Conservation (phyloP, 352 stramenopile species). For the Globisporangium nunn region DNA sequence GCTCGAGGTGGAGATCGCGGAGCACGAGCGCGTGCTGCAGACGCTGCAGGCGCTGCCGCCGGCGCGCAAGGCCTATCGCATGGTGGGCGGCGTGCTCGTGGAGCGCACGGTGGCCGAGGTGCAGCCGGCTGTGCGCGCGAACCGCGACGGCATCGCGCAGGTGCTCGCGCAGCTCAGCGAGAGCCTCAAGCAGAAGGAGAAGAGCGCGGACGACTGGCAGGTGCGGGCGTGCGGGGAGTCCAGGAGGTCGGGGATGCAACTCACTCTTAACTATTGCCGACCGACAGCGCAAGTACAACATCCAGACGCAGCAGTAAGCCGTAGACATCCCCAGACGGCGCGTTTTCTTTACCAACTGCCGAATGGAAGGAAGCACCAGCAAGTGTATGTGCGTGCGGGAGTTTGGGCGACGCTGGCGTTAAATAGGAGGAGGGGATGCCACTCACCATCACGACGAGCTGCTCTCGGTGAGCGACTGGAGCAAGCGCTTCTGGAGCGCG, state of each 20-base stretch:
- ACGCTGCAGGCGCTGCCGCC: conserved; percentile 68
- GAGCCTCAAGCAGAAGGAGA: conserved; percentile 82
- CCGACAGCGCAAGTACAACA: conserved; percentile 77
- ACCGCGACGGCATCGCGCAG: conserved; percentile 75
- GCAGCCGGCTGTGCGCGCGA: conserved; percentile 86
- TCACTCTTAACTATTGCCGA: background rate
- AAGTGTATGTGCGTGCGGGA: background rate
- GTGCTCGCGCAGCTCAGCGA: conserved; percentile 70
- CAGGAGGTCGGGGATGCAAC: no score
- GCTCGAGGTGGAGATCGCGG: conserved; percentile 75
- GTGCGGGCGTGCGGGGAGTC: conserved; percentile 11
- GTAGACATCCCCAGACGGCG: background rate
- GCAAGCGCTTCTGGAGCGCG: conserved; percentile 61
- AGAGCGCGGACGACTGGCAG: conserved; percentile 75
- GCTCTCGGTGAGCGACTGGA: conserved; percentile 38
- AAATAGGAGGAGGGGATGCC: background rate
- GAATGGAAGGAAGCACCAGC: conserved; percentile 2
- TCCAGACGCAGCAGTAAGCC: conserved; percentile 68
- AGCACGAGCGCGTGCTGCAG: conserved; percentile 81
- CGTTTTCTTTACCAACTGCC: conserved; percentile 1
- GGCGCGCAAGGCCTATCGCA: conserved; percentile 89
- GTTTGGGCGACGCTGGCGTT: background rate
- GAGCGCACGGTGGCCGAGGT: conserved; percentile 95
- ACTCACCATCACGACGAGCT: background rate
- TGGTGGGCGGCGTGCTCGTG: conserved; percentile 95